phyloP scores from a whole-genome alignment of 2,329 filamentous ascomycete genomes.

The Fusarium sp. region DNA sequence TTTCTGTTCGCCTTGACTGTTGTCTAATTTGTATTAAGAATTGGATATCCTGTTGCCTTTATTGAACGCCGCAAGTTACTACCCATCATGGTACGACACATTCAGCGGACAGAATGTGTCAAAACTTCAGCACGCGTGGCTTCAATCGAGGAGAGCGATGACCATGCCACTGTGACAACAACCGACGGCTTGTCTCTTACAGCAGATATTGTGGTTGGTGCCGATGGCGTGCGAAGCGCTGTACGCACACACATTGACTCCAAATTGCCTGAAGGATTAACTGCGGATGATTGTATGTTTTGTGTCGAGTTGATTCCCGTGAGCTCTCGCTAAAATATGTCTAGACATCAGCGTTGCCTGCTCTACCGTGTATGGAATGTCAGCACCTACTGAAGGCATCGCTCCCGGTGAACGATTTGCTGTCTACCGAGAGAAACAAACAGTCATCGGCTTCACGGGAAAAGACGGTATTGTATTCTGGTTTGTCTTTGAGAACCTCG shows the following conservation, averaged over 20 bases:
- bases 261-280: not conserved
- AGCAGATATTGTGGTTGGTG: not conserved
- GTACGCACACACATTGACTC: not conserved
- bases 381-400: not conserved
- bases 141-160: not conserved
- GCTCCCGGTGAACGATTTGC: not conserved
- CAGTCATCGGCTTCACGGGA: not conserved
- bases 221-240: not conserved
- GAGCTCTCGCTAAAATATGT: rapidly evolving
- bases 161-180: not conserved
- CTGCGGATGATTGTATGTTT: not conserved
- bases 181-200: not conserved
- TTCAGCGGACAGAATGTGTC: not conserved
- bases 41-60: not conserved
- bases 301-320: rapidly evolving
- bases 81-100: not conserved
- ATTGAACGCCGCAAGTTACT: not conserved
- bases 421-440: not conserved
- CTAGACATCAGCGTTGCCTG: not conserved
- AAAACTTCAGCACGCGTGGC: not conserved
- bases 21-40: not conserved
- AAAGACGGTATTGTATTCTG: not conserved
- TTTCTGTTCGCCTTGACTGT: not conserved
- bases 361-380: conserved; percentile 3
- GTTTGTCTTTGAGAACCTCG: not conserved